These are phyloP conservation scores for Teratosphaeria zuluensis DNA, from an alignment of 2,329 filamentous ascomycete species.

Conservation along the genomic window DNA sequence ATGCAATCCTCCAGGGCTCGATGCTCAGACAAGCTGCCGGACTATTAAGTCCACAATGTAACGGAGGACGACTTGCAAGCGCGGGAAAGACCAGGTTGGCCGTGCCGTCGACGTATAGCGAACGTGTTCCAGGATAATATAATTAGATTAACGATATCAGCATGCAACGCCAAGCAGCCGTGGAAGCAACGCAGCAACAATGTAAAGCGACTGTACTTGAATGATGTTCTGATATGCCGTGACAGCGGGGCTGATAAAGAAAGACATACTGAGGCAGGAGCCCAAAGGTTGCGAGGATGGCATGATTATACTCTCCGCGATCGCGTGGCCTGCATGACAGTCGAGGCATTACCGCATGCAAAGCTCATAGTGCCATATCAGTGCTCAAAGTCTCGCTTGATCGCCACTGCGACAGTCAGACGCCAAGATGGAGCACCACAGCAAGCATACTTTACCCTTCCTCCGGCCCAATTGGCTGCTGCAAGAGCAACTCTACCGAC, in stretches of 20 bases:
- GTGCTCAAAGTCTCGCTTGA: slow-evolving; percentile 12
- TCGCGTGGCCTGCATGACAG: background rate
- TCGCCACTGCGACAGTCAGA: slow-evolving; percentile 14
- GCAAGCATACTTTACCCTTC: slow-evolving; percentile 3
- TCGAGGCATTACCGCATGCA: slow-evolving; percentile 4
- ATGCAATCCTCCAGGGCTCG: slow-evolving; percentile 43
- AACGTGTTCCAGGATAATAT: background rate
- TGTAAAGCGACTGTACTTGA: background rate
- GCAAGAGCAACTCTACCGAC: slow-evolving; percentile 4
- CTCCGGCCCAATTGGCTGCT: slow-evolving; percentile 15
- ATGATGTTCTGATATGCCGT: background rate
- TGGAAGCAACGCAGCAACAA: background rate
- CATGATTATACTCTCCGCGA: slow-evolving; percentile 1
- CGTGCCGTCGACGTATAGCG: background rate
- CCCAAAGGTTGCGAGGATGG: background rate
- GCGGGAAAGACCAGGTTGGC: background rate
- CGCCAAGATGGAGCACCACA: slow-evolving; percentile 1
- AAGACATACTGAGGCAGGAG: background rate
- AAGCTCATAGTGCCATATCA: slow-evolving; percentile 10
- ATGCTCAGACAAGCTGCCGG: slow-evolving; percentile 40
- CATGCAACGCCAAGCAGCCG: background rate
- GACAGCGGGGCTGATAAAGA: background rate
- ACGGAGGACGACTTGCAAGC: background rate
- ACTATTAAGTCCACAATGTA: slow-evolving; percentile 4
- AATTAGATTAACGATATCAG: background rate